Evolutionary conservation across 1,284 basidiomycete genomes (phyloP).

Genomic region (Tylopilus sp.): DNA sequence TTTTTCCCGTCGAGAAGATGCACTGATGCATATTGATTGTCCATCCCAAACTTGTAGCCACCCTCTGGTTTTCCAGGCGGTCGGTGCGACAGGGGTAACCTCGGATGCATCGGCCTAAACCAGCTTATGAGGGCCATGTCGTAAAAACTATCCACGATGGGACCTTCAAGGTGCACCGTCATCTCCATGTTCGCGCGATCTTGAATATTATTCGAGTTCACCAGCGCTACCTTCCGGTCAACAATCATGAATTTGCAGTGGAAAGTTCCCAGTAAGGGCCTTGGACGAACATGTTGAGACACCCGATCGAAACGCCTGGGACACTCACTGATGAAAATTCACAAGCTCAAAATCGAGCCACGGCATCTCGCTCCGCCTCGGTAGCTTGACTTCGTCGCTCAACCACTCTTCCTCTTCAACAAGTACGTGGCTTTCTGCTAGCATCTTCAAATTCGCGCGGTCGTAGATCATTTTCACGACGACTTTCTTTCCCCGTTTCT

Average conservation of each 20-base stretch:
- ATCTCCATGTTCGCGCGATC: slow-evolving; percentile 66
- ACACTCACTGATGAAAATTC: slow-evolving; percentile 40
- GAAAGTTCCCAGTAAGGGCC: slow-evolving; percentile 68
- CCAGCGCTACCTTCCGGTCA: slow-evolving; percentile 66
- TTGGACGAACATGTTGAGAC: slow-evolving; percentile 36
- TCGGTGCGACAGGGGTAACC: slow-evolving; percentile 46
- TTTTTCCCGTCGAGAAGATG: slow-evolving; percentile 29
- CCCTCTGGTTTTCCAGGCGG: slow-evolving; percentile 22
- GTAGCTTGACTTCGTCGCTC: slow-evolving; percentile 50
- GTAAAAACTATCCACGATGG: slow-evolving; percentile 69
- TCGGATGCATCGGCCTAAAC: slow-evolving; percentile 55
- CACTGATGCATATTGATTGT: slow-evolving; percentile 42
- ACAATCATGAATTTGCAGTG: slow-evolving; percentile 77
- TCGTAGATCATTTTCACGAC: slow-evolving; percentile 67
- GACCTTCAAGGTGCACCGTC: slow-evolving; percentile 66
- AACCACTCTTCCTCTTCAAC: slow-evolving; percentile 49
- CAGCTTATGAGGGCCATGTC: slow-evolving; percentile 71
- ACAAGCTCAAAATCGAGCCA: slow-evolving; percentile 63
- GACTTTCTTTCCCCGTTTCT: slow-evolving; percentile 46
- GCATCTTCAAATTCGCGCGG: slow-evolving; percentile 57
- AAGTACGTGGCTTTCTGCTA: slow-evolving; percentile 52
- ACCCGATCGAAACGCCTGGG: background rate
- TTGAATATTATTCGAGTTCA: slow-evolving; percentile 78
- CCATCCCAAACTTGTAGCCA: slow-evolving; percentile 47
- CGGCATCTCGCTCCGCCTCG: slow-evolving; percentile 53